Conservation (phyloP, 2,329 filamentous ascomycete genomes). For the Cladophialophora exuberans region DNA sequence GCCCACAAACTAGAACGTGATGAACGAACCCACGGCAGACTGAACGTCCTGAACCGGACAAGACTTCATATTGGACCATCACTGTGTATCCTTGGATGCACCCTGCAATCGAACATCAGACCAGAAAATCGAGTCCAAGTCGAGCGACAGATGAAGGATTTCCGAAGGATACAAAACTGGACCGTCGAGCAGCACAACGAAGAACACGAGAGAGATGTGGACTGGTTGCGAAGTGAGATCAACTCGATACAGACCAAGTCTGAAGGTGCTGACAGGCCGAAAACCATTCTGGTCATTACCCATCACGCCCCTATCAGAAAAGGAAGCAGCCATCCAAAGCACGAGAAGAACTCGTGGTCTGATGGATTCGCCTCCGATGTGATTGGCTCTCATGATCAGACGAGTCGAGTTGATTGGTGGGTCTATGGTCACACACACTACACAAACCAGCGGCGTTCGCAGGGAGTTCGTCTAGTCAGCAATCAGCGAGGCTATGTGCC, state of each 20-base stretch:
- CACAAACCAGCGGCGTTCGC: slow-evolving; percentile 45
- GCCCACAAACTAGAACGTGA: slow-evolving; percentile 38
- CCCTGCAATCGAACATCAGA: slow-evolving; percentile 59
- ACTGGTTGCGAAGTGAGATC: slow-evolving; percentile 54
- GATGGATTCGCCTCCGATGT: slow-evolving; percentile 60
- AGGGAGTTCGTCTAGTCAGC: slow-evolving; percentile 42
- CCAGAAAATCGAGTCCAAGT: slow-evolving; percentile 45
- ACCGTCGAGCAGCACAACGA: slow-evolving; percentile 54
- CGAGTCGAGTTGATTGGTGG: slow-evolving; percentile 43
- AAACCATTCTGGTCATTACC: slow-evolving; percentile 54
- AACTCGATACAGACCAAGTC: slow-evolving; percentile 13
- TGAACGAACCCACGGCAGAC: slow-evolving; percentile 32
- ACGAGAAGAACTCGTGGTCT: slow-evolving; percentile 52
- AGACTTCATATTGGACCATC: slow-evolving; percentile 37
- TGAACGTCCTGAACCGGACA: slow-evolving; percentile 36
- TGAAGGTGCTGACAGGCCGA: neutral
- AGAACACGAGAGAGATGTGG: slow-evolving; percentile 51
- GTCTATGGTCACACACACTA: slow-evolving; percentile 53
- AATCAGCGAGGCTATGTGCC: slow-evolving; percentile 51
- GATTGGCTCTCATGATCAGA: slow-evolving; percentile 31
- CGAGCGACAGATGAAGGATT: slow-evolving; percentile 55
- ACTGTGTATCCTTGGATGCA: slow-evolving; percentile 61
- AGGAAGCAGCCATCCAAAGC: slow-evolving; percentile 54
- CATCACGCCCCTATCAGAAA: slow-evolving; percentile 61
- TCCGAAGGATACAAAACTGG: slow-evolving; percentile 58